A percentile compares a stretch with the other conserved stretches of the same genome.
Conservation (phyloP, 2,329 filamentous ascomycete genomes). For the Diplodia mutila region DNA sequence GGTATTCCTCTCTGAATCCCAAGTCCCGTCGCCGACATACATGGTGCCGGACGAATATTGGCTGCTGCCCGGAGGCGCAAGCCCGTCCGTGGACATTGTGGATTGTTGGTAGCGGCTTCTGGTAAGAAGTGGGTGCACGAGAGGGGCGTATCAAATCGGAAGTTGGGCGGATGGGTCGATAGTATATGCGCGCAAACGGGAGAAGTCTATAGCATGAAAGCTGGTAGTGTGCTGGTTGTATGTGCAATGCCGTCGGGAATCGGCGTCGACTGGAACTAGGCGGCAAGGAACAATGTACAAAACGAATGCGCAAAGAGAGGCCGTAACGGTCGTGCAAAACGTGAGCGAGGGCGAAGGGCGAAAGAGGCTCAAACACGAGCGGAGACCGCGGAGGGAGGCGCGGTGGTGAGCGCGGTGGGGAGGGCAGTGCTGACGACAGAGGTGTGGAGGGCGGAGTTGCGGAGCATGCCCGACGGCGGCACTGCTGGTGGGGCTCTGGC, state of each 20-base stretch:
- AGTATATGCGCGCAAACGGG: not conserved
- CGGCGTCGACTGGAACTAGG: not conserved
- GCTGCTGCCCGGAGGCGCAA: slow-evolving; percentile 72
- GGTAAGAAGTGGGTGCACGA: too few relatives aligned
- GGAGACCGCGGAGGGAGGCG: not conserved
- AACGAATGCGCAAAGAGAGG: not conserved
- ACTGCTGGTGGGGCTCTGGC: not conserved
- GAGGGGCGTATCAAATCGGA: not conserved
- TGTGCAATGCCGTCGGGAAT: slow-evolving; percentile 8
- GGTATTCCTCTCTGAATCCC: slow-evolving; percentile 75
- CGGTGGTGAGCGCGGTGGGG: not conserved
- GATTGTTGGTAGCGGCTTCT: not conserved
- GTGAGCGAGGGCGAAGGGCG: not conserved
- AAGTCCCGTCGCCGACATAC: slow-evolving; percentile 80
- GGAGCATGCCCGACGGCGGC: slow-evolving; percentile 13
- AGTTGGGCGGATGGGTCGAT: not conserved
- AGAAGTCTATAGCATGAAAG: not conserved
- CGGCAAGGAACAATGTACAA: slow-evolving; percentile 17
- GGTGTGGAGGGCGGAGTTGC: slow-evolving; percentile 4
- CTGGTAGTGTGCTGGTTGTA: not conserved
- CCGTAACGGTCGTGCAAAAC: slow-evolving; percentile 20
- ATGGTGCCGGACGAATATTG: slow-evolving; percentile 75
- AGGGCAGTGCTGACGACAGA: not conserved
- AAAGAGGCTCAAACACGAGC: not conserved
- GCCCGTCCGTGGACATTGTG: slow-evolving; percentile 60